phyloP scores from a whole-genome alignment of 2,329 filamentous ascomycete genomes.

The Verticillium dahliae region DNA sequence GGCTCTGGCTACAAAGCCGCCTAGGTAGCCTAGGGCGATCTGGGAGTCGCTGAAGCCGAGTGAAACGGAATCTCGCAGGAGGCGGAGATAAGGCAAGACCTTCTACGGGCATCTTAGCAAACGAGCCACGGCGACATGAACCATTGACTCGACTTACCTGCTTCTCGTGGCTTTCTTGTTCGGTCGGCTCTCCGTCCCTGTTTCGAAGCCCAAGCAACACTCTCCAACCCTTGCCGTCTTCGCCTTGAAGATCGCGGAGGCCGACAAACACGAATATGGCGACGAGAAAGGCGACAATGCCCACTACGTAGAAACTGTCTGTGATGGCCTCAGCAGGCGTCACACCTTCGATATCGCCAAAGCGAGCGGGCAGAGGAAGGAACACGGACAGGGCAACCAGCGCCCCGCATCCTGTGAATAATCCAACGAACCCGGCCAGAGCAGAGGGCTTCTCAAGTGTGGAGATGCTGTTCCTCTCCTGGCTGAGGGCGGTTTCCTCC shows the following conservation, averaged over 20 bases:
- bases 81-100: slow-evolving; percentile 50
- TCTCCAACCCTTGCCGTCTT: slow-evolving; percentile 69
- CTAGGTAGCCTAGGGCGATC: slow-evolving; percentile 83
- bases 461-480: slow-evolving; percentile 13
- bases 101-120: slow-evolving; percentile 13
- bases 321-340: slow-evolving; percentile 69
- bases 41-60: slow-evolving; percentile 70
- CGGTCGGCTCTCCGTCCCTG: slow-evolving; percentile 14
- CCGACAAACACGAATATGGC: slow-evolving; percentile 74
- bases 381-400: slow-evolving; percentile 77
- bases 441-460: slow-evolving; percentile 37
- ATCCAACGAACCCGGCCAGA: slow-evolving; percentile 82
- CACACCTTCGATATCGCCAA: slow-evolving; percentile 63
- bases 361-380: slow-evolving; percentile 77
- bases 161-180: slow-evolving; percentile 11
- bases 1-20: slow-evolving; percentile 89
- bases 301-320: slow-evolving; percentile 84
- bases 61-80: slow-evolving; percentile 56
- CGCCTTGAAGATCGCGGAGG: slow-evolving; percentile 60
- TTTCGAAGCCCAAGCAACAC: slow-evolving; percentile 41
- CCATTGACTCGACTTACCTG: slow-evolving; percentile 15
- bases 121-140: not conserved
- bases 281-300: slow-evolving; percentile 62
- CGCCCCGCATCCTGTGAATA: slow-evolving; percentile 89
- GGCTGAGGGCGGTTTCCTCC: slow-evolving; percentile 5